Base-by-base conservation (phyloP, 2,329 filamentous ascomycete genomes). In the Colletotrichum sp. region DNA sequence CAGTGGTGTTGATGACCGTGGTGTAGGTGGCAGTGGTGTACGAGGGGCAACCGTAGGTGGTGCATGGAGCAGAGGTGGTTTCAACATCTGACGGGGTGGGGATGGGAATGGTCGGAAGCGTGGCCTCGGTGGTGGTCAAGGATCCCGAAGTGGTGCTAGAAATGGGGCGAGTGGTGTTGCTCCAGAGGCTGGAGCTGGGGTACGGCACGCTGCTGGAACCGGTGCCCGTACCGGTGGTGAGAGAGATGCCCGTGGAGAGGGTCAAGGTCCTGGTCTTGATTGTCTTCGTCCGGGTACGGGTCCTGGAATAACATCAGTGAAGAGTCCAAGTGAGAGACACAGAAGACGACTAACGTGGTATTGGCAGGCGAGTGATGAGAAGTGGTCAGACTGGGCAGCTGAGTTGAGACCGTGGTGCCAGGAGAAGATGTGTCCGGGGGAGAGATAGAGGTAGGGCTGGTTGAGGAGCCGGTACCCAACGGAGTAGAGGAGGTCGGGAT, bases 1-100 rank as follows among this genome's bases (percentile, higher is more conserved):
- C 70, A 0, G 74, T 76, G 22, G 70, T 69, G 44, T 76, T 76
- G 59, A 69, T 59, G 15, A 66, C 59, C 2, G 74, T 76, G n/a
- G 74, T 69, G 70, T 74, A 69, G 3, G 70, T 76, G n/a, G 34
- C 39, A 15, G 67, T 36, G 3, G 70, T 69, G 44, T 76, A 65
- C 8, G 74, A 74, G 9, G 15, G 44, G 27, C 68, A 70, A 13
- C 68, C 68, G n/a, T 70, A 70, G 5, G 36, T 70, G 34, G 57
- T 70, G 55, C 68, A 70, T 8, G 64, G 49, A 30, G 64, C 52
- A 7, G 29, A 30, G 7, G 64, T 65, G 19, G 64, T 57, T 8
- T 62, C 36, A 22, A 49, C n/a, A 9, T 19, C 44, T 1, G 70
- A 65, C 6, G 71, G 25, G 5, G 59, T 30, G 29, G 30, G 29